Evolutionary conservation across 208 protist genomes (phyloP), one percentile per base, ranked within the genome.

Genomic region (Leishmania turanica): DNA sequence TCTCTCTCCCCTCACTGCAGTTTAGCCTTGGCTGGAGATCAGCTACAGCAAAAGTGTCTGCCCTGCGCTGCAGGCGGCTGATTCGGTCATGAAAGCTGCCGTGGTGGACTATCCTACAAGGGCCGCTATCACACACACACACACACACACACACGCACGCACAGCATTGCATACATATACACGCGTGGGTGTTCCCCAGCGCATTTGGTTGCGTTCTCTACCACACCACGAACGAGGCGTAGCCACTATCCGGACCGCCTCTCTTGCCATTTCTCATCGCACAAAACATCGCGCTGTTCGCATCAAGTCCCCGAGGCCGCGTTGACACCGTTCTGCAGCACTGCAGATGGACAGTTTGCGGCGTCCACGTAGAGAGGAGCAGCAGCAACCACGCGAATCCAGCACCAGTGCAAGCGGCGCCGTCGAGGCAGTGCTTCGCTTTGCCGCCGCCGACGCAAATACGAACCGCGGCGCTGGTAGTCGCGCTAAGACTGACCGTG

Each of bases 1-100:
- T 64, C 77, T 49, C 17, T 79, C 71, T 78, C 71, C 58, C 40
- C 68, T 47, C 73, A 54, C n/a, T 24, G 72, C 78, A 53, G 65
- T 68, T 86, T 86, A 31, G 83, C 77, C 37, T 84, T 82, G 88
- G 31, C 54, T 83, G 37, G 64, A 60, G 82, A 75, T 82, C 27
- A 54, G 62, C 77, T 78, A 79, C 80, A 81, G 51, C 80, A 86
- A 62, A 37, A 11, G 21, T 45, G 40, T 11, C 69, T 8, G 27
- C 42, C 27, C 54, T 84, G 60, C 47, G 17, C 51, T 42, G 73
- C 40, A 85, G 49, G 68, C 27, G 37, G 27, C 58, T 83, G 34
- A 49, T 76, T 45, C 42, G 27, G 40, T 65, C 24, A n/a, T 78
- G 56, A 65, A 51, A 66, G 24, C 40, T 19, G 11, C 75, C 15